Conservation (phyloP, 169 alveolate species). For the Cryptosporidium viatorum region DNA sequence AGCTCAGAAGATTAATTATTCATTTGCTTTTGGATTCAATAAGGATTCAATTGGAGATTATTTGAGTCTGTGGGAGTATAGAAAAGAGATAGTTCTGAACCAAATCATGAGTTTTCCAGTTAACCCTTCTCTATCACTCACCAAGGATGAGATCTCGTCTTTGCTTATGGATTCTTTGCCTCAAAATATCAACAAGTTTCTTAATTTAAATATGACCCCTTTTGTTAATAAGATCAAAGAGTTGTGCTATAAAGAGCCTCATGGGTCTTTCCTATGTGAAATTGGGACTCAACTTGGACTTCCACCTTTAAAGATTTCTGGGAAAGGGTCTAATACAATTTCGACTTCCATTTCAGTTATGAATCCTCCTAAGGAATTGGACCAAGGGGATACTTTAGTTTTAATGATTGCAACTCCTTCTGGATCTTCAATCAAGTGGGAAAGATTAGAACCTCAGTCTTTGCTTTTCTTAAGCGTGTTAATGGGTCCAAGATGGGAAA, state of each 20-base stretch:
- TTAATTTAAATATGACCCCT: not conserved
- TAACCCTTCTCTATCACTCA: slow-evolving; percentile 1
- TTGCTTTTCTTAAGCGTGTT: slow-evolving; percentile 28
- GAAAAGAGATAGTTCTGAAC: slow-evolving; percentile 6
- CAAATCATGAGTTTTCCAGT: slow-evolving; percentile 11
- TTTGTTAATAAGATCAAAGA: slow-evolving; percentile 20
- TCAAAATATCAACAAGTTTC: not conserved
- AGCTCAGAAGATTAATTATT: not conserved
- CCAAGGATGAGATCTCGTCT: not conserved
- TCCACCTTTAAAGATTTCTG: slow-evolving; percentile 10
- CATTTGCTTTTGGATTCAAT: slow-evolving; percentile 45
- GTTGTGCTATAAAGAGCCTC: slow-evolving; percentile 38
- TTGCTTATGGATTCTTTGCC: not conserved
- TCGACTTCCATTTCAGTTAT: slow-evolving; percentile 42
- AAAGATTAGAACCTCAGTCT: not conserved
- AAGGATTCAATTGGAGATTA: not conserved
- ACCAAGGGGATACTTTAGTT: not conserved
- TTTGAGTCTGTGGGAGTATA: slow-evolving; percentile 35
- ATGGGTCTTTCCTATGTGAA: slow-evolving; percentile 58
- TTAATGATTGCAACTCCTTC: slow-evolving; percentile 4
- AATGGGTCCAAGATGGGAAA: slow-evolving; percentile 19
- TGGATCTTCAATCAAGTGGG: slow-evolving; percentile 11
- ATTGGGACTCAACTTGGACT: slow-evolving; percentile 18
- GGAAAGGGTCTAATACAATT: not conserved
- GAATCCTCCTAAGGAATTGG: slow-evolving; percentile 33